Evolutionary conservation across 1,284 basidiomycete genomes (phyloP).

Genomic region (Flammula alnicola): DNA sequence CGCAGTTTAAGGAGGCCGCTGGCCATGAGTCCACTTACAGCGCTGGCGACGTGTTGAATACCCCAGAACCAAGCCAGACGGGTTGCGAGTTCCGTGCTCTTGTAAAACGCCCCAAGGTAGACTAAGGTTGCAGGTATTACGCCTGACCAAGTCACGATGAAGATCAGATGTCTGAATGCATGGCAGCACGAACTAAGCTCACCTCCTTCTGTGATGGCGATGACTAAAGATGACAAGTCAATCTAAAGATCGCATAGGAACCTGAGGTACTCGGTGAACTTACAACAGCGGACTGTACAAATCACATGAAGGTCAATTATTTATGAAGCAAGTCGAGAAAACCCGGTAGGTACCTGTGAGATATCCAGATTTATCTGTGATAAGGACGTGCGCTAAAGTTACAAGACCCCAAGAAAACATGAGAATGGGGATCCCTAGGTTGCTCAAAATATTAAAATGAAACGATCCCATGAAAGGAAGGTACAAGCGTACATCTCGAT

Average conservation of each 20-base stretch:
- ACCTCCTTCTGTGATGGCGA: slow-evolving; percentile 44
- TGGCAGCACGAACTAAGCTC: not conserved
- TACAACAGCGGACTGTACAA: slow-evolving; percentile 34
- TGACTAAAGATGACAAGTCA: slow-evolving; percentile 28
- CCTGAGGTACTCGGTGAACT: no score
- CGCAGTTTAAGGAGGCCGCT: slow-evolving; percentile 39
- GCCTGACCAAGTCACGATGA: slow-evolving; percentile 18
- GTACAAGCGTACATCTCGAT: slow-evolving; percentile 34
- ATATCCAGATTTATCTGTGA: slow-evolving; percentile 39
- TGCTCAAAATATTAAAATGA: not conserved
- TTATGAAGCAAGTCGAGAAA: not conserved
- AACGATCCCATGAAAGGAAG: not conserved
- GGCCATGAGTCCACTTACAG: slow-evolving; percentile 43
- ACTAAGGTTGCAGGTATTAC: slow-evolving; percentile 44
- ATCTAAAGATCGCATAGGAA: not conserved
- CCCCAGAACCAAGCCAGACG: slow-evolving; percentile 45
- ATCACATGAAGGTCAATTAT: slow-evolving; percentile 1
- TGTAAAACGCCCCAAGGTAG: slow-evolving; percentile 44
- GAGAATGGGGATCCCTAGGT: slow-evolving; percentile 39
- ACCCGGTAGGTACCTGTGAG: slow-evolving; percentile 29
- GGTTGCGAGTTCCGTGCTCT: slow-evolving; percentile 41
- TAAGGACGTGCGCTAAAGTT: slow-evolving; percentile 39
- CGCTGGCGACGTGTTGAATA: slow-evolving; percentile 39
- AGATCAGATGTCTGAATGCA: not conserved
- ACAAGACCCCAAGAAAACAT: slow-evolving; percentile 45